Evolutionary conservation across 129 eudicot species (phyloP), one percentile per base, ranked within the genome.

Genomic region (Flaveria bidentis): DNA sequence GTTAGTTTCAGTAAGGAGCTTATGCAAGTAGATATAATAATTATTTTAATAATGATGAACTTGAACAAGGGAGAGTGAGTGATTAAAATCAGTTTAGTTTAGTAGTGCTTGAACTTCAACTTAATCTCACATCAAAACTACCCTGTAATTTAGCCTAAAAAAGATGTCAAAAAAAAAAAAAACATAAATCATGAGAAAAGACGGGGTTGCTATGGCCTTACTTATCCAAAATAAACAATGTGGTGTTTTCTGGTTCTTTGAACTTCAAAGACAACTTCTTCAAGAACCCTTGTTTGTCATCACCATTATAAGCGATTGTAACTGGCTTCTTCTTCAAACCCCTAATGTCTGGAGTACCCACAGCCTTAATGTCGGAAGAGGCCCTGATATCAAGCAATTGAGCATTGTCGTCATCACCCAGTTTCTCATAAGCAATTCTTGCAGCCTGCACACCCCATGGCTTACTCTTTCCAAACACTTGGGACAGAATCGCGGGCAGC

Each of bases 181-280:
- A 55, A 77, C 45, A 42, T 23, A 67, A 77, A 77, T 28, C 14
- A 5, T 7, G 0, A 55, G 52, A 73, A 45, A 33, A 69, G 14
- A 61, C 23, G 18, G 6, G 41, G 6, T 36, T 36, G 41, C 41
- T 36, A 36, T 36, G 26, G 50, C 36, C 92, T 89, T 89, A 94
- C 99, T 91, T 94, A 92, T 94, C 99, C 73, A 94, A 72, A 73
- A 94, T 82, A 76, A 86, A 84, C 96, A 94, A 86, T 69, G 96
- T 94, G 70, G 96, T 94, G 55, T 80, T 89, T 71, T 91, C 96
- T 18, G 99, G 99, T 20, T 94, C 92, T 67, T 89, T 91, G 63
- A 91, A 84, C 82, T 82, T 94, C 79, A 94, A 77, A 76, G 86
- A 73, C 83, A 94, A 56, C 85, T 91, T 94, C 71, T 91, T 89